These are phyloP conservation scores for Boechera divaricarpa DNA, from an alignment of 345 rosid genomes.

Conservation along the genomic window DNA sequence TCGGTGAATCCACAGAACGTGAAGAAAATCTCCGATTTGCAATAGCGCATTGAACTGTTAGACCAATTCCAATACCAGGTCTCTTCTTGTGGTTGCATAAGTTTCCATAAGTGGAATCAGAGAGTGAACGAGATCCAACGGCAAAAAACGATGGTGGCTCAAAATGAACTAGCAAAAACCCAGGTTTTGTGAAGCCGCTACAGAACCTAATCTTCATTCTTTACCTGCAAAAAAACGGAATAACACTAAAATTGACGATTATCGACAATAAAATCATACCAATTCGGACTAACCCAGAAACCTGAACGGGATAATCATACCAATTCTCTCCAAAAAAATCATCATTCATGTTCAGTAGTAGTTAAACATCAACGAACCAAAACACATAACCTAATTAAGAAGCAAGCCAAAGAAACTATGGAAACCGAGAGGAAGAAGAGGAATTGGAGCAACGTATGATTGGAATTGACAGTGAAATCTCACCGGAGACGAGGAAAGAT, in stretches of 20 bases:
- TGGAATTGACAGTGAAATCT: constrained; percentile 25
- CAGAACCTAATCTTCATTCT: constrained; percentile 63
- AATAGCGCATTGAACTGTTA: constrained; percentile 51
- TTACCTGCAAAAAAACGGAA: constrained; percentile 23
- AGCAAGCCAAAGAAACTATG: background rate
- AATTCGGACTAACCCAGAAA: constrained; percentile 15
- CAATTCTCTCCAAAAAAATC: background rate
- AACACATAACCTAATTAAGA: background rate
- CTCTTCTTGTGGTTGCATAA: constrained; percentile 44
- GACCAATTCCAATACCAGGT: constrained; percentile 42
- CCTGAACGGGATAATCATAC: background rate
- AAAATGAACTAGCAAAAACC: constrained; percentile 61
- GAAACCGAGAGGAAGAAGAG: constrained; percentile 15
- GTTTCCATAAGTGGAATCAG: constrained; percentile 41
- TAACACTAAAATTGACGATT: constrained; percentile 20
- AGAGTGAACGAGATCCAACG: constrained; percentile 41
- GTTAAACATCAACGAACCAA: background rate
- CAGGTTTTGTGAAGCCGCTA: constrained; percentile 60
- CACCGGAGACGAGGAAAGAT: constrained; percentile 32
- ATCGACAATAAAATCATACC: background rate
- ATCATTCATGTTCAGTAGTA: constrained; percentile 4
- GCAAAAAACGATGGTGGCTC: constrained; percentile 56
- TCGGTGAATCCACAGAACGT: constrained; percentile 52
- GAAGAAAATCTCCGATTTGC: constrained; percentile 57
- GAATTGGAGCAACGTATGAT: background rate